Evolutionary conservation across 2,329 filamentous ascomycete genomes (phyloP).

Genomic region (Fusarium coicis): DNA sequence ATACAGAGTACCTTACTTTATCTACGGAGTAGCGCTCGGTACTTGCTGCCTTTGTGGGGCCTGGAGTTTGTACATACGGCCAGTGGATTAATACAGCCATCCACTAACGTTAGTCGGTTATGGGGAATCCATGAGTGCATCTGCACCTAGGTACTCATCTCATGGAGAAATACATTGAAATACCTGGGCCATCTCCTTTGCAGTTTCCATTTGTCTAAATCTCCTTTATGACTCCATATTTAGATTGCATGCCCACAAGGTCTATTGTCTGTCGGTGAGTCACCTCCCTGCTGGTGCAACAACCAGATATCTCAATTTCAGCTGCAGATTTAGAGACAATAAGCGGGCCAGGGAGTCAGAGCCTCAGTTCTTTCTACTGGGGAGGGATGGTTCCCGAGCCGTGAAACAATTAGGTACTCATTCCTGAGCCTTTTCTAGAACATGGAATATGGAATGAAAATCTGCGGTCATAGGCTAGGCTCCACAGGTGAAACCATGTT

Average conservation of each 20-base stretch:
- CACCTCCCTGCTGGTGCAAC: background rate
- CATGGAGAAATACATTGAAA: background rate
- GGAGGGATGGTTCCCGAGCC: too few relatives aligned
- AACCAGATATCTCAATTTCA: background rate
- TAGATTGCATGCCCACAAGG: background rate
- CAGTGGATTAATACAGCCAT: background rate
- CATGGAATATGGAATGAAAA: constrained; percentile 1
- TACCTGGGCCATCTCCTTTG: background rate
- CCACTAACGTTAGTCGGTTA: background rate
- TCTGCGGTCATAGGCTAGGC: background rate
- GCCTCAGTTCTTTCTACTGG: background rate
- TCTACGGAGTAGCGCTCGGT: background rate
- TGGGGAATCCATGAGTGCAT: background rate
- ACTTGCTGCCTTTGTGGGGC: constrained; percentile 1
- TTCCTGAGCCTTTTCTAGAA: constrained; percentile 26
- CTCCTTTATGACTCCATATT: background rate
- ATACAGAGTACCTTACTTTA: too few relatives aligned
- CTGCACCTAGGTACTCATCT: background rate
- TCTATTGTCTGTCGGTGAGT: background rate
- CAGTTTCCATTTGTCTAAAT: background rate
- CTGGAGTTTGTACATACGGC: background rate
- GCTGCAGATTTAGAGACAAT: background rate
- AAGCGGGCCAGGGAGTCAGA: background rate
- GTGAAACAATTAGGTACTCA: background rate
- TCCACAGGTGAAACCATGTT: constrained; percentile 29